Evolutionary conservation across 345 rosid genomes (phyloP).

Genomic region (Linum trigynum): DNA sequence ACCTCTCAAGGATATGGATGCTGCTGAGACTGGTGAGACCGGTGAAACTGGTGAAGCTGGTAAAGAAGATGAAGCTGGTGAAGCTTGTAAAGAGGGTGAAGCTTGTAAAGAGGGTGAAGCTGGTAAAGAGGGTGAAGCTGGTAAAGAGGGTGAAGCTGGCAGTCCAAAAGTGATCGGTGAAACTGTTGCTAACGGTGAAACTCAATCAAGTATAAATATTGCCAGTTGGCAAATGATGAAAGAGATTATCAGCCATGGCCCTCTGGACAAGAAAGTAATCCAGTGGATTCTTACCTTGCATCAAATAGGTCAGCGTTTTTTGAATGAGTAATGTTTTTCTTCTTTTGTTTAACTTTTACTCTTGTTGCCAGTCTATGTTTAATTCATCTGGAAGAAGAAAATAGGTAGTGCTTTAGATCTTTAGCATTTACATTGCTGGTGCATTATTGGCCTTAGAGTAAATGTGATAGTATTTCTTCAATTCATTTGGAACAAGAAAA

Average conservation of each 20-base stretch:
- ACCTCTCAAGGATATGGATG: constrained; percentile 15
- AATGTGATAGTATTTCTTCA: too few relatives aligned
- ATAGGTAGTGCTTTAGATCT: background rate
- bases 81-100: constrained; percentile 9
- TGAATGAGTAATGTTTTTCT: background rate
- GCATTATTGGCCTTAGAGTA: background rate
- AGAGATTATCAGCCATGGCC: constrained; percentile 41
- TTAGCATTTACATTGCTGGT: background rate
- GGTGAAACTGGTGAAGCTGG: constrained; percentile 12
- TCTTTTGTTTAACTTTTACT: background rate
- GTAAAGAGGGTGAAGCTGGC: background rate
- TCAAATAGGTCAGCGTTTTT: constrained; percentile 69
- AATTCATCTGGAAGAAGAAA: background rate
- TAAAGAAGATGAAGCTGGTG: constrained; percentile 1
- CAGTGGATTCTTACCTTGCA: constrained; percentile 86
- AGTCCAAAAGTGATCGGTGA: background rate
- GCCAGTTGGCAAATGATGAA: constrained; percentile 41
- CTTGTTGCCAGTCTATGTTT: background rate
- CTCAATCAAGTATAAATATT: constrained; percentile 25
- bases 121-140: background rate
- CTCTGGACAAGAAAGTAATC: constrained; percentile 67
- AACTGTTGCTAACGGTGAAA: constrained; percentile 10
- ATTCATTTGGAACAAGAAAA: background rate
- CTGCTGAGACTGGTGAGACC: constrained; percentile 2
- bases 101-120: background rate